phyloP scores from a whole-genome alignment of 176 grass and related monocot species.

The Hsuehochloa calcarea region DNA sequence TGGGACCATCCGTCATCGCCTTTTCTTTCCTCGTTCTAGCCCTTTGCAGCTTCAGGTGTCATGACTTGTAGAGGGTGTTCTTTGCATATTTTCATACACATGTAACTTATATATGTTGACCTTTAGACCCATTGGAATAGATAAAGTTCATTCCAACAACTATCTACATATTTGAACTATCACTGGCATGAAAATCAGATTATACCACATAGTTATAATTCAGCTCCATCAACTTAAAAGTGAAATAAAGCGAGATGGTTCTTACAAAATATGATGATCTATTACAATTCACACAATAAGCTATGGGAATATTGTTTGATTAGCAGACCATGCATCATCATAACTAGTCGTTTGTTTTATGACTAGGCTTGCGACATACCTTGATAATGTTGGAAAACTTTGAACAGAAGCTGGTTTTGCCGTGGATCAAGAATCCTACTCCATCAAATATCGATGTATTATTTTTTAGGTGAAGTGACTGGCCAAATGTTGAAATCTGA shows the following conservation, averaged over 20 bases:
- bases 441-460: conserved; percentile 59
- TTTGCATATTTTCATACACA: too few relatives aligned
- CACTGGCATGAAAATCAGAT: neutral
- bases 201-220: neutral
- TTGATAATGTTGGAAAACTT: conserved; percentile 85
- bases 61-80: too few relatives aligned
- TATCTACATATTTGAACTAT: neutral
- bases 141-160: too few relatives aligned
- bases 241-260: neutral
- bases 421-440: conserved; percentile 71
- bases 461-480: conserved; percentile 42
- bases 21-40: too few relatives aligned
- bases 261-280: neutral
- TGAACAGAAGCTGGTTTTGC: conserved; percentile 71
- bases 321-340: neutral
- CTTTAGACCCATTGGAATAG: too few relatives aligned
- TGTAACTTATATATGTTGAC: too few relatives aligned
- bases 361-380: conserved; percentile 41
- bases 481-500: conserved; percentile 34
- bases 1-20: too few relatives aligned
- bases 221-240: neutral
- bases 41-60: too few relatives aligned
- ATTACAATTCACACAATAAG: neutral
- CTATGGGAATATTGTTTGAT: neutral
- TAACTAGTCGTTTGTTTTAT: neutral